Evolutionary conservation across 345 rosid species (phyloP).

Genomic region (Leavenworthia alabamica): DNA sequence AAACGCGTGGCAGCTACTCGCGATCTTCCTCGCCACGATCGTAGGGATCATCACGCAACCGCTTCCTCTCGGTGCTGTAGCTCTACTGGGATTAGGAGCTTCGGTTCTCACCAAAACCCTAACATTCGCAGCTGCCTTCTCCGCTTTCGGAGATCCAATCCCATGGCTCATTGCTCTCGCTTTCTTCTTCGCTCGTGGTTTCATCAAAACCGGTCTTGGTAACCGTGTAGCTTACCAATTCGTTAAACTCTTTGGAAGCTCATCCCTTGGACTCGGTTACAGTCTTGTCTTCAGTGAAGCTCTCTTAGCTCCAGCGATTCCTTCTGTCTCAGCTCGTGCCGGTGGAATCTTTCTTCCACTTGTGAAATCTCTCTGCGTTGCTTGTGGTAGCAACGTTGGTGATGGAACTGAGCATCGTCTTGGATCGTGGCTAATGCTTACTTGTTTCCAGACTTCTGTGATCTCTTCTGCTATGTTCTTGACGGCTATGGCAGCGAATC

Average conservation of each 20-base stretch:
- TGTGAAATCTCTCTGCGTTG: slow-evolving; percentile 86
- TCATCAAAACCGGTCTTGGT: slow-evolving; percentile 96
- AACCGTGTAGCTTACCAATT: slow-evolving; percentile 93
- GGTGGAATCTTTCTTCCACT: slow-evolving; percentile 93
- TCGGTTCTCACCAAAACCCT: slow-evolving; percentile 90
- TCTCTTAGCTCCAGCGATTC: slow-evolving; percentile 92
- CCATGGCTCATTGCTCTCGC: slow-evolving; percentile 99
- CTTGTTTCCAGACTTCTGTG: slow-evolving; percentile 95
- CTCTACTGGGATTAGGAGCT: slow-evolving; percentile 83
- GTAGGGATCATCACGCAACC: slow-evolving; percentile 99
- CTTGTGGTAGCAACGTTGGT: slow-evolving; percentile 90
- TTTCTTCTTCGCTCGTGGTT: slow-evolving; percentile 97
- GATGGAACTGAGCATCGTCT: slow-evolving; percentile 91
- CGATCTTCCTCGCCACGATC: slow-evolving; percentile 94
- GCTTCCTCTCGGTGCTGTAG: slow-evolving; percentile 92
- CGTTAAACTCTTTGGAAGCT: slow-evolving; percentile 71
- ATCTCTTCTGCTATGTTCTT: slow-evolving; percentile 94
- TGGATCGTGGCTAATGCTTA: slow-evolving; percentile 95
- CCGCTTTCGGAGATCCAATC: slow-evolving; percentile 95
- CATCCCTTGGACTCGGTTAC: slow-evolving; percentile 89
- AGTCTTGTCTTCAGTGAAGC: slow-evolving; percentile 96
- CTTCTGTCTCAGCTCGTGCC: slow-evolving; percentile 97
- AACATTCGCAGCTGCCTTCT: slow-evolving; percentile 88
- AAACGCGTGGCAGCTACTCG: slow-evolving; percentile 91
- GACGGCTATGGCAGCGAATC: slow-evolving; percentile 99